phyloP scores from a whole-genome alignment of 2,329 filamentous ascomycete genomes.

The Phyllosticta capitalensis region DNA sequence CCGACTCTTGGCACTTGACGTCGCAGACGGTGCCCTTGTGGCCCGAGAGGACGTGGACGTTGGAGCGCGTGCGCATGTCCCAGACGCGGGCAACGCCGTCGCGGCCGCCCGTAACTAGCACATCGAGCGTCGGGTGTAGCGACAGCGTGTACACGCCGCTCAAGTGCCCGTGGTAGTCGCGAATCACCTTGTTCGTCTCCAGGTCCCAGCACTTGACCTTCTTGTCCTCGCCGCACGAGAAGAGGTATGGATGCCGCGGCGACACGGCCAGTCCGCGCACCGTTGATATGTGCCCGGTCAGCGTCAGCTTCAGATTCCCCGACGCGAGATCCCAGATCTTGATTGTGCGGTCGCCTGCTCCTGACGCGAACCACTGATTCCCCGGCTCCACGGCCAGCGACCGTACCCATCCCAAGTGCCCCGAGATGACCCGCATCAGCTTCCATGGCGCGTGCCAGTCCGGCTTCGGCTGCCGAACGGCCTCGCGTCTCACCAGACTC shows the following conservation, averaged over 20 bases:
- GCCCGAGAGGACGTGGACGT: slow-evolving; percentile 85
- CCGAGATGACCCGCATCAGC: slow-evolving; percentile 93
- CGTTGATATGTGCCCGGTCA: slow-evolving; percentile 91
- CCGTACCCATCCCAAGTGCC: slow-evolving; percentile 91
- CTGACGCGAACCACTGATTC: slow-evolving; percentile 96
- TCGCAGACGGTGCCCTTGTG: slow-evolving; percentile 87
- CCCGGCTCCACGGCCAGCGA: slow-evolving; percentile 84
- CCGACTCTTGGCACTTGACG: slow-evolving; percentile 86
- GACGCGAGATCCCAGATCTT: slow-evolving; percentile 97
- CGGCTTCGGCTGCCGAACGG: slow-evolving; percentile 61
- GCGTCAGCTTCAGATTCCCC: slow-evolving; percentile 70
- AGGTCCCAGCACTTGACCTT: slow-evolving; percentile 99
- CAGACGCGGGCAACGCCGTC: slow-evolving; percentile 93
- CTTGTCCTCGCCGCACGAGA: slow-evolving; percentile 97
- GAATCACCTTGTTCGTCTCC: slow-evolving; percentile 98
- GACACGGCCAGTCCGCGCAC: slow-evolving; percentile 88
- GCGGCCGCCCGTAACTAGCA: slow-evolving; percentile 86
- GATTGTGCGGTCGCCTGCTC: slow-evolving; percentile 90
- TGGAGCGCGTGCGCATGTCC: slow-evolving; percentile 96
- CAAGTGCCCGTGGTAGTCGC: slow-evolving; percentile 93
- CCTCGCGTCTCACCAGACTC: slow-evolving; percentile 54
- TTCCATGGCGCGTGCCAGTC: slow-evolving; percentile 99
- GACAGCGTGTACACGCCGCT: slow-evolving; percentile 90
- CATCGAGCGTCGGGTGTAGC: slow-evolving; percentile 89
- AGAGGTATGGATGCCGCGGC: slow-evolving; percentile 88